A percentile compares a stretch with the other conserved stretches of the same genome.
Conservation (phyloP, 805 yeast species). For the Starmerella sp. region DNA sequence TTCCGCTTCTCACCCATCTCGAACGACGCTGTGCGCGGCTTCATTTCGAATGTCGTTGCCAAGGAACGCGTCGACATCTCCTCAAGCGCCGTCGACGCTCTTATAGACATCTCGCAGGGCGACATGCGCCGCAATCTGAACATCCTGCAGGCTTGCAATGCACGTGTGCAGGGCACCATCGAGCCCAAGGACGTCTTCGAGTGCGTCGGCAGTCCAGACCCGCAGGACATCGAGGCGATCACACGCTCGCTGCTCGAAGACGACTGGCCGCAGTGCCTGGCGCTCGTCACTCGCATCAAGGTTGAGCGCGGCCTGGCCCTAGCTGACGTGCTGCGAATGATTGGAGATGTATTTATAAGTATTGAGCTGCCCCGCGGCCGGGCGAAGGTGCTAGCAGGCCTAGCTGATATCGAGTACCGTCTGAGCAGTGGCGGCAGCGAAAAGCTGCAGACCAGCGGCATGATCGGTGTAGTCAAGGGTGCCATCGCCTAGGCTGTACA, state of each 20-base stretch:
- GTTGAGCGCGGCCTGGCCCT: conserved; percentile 74
- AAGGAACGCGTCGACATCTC: conserved; percentile 52
- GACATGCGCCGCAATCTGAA: conserved; percentile 95
- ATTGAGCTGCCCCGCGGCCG: conserved; percentile 58
- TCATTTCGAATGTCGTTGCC: conserved; percentile 57
- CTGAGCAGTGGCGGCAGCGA: conserved; percentile 89
- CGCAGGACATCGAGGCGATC: conserved; percentile 65
- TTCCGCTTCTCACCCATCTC: conserved; percentile 83
- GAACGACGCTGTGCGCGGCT: conserved; percentile 51
- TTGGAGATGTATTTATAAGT: conserved; percentile 57
- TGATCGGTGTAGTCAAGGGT: conserved; percentile 57
- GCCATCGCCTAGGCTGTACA: background rate
- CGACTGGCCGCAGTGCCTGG: conserved; percentile 72
- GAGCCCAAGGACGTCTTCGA: conserved; percentile 72
- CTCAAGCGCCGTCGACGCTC: conserved; percentile 50
- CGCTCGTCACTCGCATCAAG: conserved; percentile 56
- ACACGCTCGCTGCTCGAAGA: conserved; percentile 70
- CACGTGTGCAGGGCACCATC: conserved; percentile 54
- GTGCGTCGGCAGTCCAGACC: conserved; percentile 93
- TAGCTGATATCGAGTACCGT: conserved; percentile 84
- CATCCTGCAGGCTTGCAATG: conserved; percentile 86
- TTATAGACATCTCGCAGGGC: conserved; percentile 69
- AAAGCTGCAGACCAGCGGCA: conserved; percentile 78
- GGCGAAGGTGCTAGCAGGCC: conserved; percentile 51
- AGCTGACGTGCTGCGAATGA: conserved; percentile 69